Evolutionary conservation across 306 rosid genomes (phyloP).

Genomic region (Casuarina cunninghamiana): DNA sequence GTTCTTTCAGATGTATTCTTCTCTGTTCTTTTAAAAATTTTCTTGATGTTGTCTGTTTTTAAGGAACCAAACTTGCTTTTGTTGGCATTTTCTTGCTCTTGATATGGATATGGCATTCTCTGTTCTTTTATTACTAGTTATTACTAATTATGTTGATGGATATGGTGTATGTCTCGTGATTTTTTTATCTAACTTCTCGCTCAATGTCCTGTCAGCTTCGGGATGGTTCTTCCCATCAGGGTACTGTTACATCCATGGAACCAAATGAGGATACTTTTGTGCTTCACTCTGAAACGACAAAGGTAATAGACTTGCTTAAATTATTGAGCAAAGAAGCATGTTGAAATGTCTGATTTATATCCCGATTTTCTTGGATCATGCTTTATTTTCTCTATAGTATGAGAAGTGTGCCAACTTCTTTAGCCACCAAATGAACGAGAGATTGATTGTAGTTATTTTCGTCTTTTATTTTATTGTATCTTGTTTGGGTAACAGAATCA

Average conservation of each 20-base stretch:
- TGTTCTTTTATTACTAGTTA: not conserved
- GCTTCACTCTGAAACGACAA: conserved; percentile 69
- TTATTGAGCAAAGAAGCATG: not conserved
- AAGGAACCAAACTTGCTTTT: not conserved
- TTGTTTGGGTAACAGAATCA: not conserved
- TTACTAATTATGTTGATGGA: not conserved
- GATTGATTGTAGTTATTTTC: conserved; percentile 11
- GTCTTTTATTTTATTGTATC: conserved; percentile 13
- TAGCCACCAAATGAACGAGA: conserved; percentile 10
- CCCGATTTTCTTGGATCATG: not conserved
- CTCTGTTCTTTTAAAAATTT: not conserved
- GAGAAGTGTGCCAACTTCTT: conserved; percentile 9
- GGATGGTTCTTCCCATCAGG: conserved; percentile 89
- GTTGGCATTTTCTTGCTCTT: not conserved
- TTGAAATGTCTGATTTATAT: not conserved
- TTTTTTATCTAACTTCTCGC: conserved; percentile 20
- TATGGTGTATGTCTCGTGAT: not conserved
- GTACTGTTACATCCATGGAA: conserved; percentile 95
- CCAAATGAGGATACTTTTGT: conserved; percentile 85
- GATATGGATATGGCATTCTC: too few species aligned
- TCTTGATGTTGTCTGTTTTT: not conserved
- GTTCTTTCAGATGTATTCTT: not conserved
- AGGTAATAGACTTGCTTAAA: conserved; percentile 43
- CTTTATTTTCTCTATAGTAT: conserved; percentile 4
- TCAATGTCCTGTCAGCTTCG: conserved; percentile 56